Percentiles rank a stretch among this genome's conserved stretches.
These are phyloP conservation scores for Kwoniella bestiolae DNA, from an alignment of 768 basidiomycete species.

Conservation along the genomic window DNA sequence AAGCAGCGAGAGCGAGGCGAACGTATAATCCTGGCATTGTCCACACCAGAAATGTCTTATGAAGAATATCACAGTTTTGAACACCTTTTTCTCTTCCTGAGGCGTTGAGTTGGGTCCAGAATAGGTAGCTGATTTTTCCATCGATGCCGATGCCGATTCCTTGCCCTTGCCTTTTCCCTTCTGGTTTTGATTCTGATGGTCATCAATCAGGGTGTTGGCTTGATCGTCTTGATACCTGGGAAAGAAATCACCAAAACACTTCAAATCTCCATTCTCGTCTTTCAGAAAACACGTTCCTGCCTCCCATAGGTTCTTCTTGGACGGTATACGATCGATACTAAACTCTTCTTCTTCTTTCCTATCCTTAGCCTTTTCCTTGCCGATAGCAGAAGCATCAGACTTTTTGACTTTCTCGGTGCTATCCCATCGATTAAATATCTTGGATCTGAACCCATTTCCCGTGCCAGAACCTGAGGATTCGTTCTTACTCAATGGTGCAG, in stretches of 20 bases:
- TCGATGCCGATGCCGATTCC: neutral
- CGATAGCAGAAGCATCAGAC: neutral
- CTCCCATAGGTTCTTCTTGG: slow-evolving; percentile 43
- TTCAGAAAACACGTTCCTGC: slow-evolving; percentile 51
- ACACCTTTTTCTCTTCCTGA: slow-evolving; percentile 1
- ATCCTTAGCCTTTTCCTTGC: neutral
- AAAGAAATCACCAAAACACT: slow-evolving; percentile 48
- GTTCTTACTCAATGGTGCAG: slow-evolving; percentile 11
- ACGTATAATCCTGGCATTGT: slow-evolving; percentile 57
- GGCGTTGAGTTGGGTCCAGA: neutral
- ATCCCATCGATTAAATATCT: slow-evolving; percentile 12
- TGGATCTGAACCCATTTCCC: slow-evolving; percentile 2
- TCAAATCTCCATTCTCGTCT: slow-evolving; percentile 46
- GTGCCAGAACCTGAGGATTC: slow-evolving; percentile 3
- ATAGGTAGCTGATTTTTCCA: slow-evolving; percentile 7
- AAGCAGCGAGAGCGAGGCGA: slow-evolving; percentile 45
- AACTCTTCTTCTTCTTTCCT: slow-evolving; percentile 41
- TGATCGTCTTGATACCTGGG: slow-evolving; percentile 19
- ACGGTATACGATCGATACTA: slow-evolving; percentile 41
- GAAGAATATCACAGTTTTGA: slow-evolving; percentile 56
- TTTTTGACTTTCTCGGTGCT: slow-evolving; percentile 24
- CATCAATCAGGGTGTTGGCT: neutral
- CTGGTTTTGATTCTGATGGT: neutral
- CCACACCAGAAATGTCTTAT: slow-evolving; percentile 57
- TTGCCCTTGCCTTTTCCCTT: slow-evolving; percentile 8